Evolutionary conservation across 352 stramenopile genomes (phyloP), one percentile per base, ranked within the genome.

Genomic region (Phytopythium litorale): DNA sequence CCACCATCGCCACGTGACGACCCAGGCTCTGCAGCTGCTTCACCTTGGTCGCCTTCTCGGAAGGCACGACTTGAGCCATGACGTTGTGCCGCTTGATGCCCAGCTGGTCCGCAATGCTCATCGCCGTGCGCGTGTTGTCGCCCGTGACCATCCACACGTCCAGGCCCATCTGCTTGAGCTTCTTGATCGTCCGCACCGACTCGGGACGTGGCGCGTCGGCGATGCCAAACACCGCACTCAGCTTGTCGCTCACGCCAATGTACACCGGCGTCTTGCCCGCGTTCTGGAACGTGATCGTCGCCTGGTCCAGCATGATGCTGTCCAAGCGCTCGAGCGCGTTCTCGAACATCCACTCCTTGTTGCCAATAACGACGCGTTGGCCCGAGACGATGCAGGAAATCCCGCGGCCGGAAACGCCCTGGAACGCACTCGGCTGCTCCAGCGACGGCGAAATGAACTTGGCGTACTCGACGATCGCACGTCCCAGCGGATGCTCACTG

Each of bases 101-200:
- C 33, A 99, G 73, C 50, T 97, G 79, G 30, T 91, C 71, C 3
- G 97, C 97, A 66, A 99, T 95, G 12, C 88, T 91, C 63, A 88
- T 72, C 21, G 98, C 97, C 13, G 97, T 99, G 28, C 89, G 78
- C 23, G 72, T 68, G 74, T 99, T 99, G 75, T 99, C 98, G 23
- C 98, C 98, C n/a, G 97, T 99, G n/a, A 99, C 76, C 96, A 99
- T 99, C 87, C 92, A 98, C 18, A 99, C 90, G 33, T 98, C 87
- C 33, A 99, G 76, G 2, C 91, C 89, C 76, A 97, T 96, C 40
- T 94, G 60, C 59, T 92, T 79, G 40, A 99, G 80, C 69, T 95
- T 92, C 60, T 78, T 87, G 7, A 99, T 78, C 30, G 95, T 96
- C 46, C 84, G 76, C 45, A 89, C 80, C 9, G 96, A 96, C 65